phyloP scores from a whole-genome alignment of 495 filamentous ascomycete genomes.

The Podospora pseudopauciseta region DNA sequence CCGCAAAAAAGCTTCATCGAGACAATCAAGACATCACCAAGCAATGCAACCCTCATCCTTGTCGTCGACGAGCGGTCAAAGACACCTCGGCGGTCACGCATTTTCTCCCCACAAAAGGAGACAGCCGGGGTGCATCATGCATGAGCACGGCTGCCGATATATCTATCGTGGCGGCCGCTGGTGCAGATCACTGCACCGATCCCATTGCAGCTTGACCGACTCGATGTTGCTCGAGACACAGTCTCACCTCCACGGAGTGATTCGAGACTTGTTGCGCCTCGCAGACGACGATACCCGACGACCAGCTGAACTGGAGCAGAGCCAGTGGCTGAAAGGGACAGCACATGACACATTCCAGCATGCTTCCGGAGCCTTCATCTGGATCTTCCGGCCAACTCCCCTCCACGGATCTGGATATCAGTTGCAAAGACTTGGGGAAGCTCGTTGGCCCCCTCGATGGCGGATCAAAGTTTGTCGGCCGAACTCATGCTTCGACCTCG shows the following conservation, averaged over 20 bases:
- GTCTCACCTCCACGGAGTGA: not conserved
- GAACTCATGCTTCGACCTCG: not conserved
- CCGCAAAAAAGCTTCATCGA: not conserved
- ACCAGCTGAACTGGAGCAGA: not conserved
- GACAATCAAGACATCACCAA: not conserved
- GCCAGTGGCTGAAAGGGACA: not conserved
- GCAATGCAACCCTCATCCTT: not conserved
- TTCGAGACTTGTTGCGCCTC: not conserved
- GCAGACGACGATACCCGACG: not conserved
- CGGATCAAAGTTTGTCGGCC: not conserved
- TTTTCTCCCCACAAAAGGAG: slow-evolving; percentile 5
- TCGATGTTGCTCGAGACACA: not conserved
- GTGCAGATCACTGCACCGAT: slow-evolving; percentile 2
- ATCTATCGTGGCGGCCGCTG: slow-evolving; percentile 2
- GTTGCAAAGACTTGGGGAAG: not conserved
- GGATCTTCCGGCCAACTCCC: not conserved
- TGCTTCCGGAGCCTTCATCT: not conserved
- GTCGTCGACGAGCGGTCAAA: slow-evolving; percentile 4
- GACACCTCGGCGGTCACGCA: not conserved
- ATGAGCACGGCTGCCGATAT: not conserved
- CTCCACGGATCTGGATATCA: not conserved
- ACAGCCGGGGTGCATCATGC: slow-evolving; percentile 2
- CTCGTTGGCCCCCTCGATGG: not conserved
- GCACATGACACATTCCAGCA: not conserved
- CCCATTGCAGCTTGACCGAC: not conserved